phyloP scores from a whole-genome alignment of 1,139 yeast species.

The Taphrina confusa region DNA sequence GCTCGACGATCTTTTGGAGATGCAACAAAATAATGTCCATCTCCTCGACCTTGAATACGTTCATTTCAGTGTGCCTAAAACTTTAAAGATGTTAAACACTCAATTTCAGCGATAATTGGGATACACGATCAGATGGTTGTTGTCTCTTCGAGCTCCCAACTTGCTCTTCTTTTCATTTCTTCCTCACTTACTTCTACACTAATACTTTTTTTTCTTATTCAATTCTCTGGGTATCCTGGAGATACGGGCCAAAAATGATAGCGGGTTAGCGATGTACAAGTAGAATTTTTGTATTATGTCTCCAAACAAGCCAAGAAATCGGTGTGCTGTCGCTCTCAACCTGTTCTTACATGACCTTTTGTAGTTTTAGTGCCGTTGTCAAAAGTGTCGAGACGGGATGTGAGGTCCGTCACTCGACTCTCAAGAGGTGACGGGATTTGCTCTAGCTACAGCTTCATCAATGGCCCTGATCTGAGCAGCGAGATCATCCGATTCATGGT shows the following conservation, averaged over 20 bases:
- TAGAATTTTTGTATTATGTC: neutral
- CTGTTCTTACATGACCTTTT: too few species aligned
- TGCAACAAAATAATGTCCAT: conserved; percentile 44
- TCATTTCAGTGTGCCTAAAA: conserved; percentile 42
- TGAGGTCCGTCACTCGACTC: neutral
- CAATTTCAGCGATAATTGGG: conserved; percentile 38
- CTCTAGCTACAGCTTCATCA: conserved; percentile 27
- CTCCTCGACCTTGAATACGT: conserved; percentile 46
- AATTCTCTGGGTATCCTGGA: neutral
- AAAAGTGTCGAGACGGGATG: too few species aligned
- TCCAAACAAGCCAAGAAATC: too few species aligned
- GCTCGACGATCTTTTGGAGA: conserved; percentile 48
- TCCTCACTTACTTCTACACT: neutral
- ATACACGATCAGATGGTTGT: too few species aligned
- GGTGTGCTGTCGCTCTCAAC: too few species aligned
- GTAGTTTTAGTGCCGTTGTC: too few species aligned
- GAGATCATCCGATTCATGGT: neutral
- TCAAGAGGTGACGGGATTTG: neutral
- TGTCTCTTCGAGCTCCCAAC: too few species aligned
- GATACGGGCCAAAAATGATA: neutral
- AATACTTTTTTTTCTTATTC: neutral
- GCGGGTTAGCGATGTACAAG: conserved; percentile 12
- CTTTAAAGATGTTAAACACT: conserved; percentile 39
- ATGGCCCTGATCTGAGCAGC: conserved; percentile 20
- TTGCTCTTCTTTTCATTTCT: neutral